Evolutionary conservation across 352 stramenopile genomes (phyloP).

Genomic region (Hyaloperonospora arabidopsidis): DNA sequence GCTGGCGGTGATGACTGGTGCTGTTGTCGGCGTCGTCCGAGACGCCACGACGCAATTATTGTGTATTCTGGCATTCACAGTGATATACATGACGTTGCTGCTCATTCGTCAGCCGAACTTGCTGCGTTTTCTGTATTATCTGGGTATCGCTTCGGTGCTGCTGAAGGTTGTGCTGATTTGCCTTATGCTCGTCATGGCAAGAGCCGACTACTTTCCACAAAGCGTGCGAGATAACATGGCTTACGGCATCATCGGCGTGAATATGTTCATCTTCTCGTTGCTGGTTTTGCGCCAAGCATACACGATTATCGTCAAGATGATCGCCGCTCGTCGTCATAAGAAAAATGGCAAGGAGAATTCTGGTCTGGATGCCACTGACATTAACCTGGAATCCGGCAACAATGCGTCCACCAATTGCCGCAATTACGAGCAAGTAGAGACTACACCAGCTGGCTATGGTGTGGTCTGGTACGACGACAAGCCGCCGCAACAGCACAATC

Average conservation of each 20-base stretch:
- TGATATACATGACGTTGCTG: slow-evolving; percentile 65
- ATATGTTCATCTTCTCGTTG: slow-evolving; percentile 78
- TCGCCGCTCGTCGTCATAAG: slow-evolving; percentile 36
- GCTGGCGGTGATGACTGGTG: slow-evolving; percentile 58
- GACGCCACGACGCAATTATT: slow-evolving; percentile 67
- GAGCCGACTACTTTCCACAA: slow-evolving; percentile 77
- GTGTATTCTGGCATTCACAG: slow-evolving; percentile 57
- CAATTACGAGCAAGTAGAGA: slow-evolving; percentile 26
- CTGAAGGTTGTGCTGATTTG: slow-evolving; percentile 76
- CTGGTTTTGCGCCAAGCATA: slow-evolving; percentile 75
- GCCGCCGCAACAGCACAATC: slow-evolving; percentile 14
- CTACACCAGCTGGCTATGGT: slow-evolving; percentile 15
- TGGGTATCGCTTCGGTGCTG: slow-evolving; percentile 66
- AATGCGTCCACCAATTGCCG: slow-evolving; percentile 13
- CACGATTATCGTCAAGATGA: slow-evolving; percentile 68
- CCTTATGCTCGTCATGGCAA: slow-evolving; percentile 73
- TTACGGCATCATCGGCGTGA: slow-evolving; percentile 80
- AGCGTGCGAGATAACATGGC: slow-evolving; percentile 70
- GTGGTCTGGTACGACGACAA: slow-evolving; percentile 20
- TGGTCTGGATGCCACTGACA: slow-evolving; percentile 28
- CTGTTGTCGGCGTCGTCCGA: slow-evolving; percentile 60
- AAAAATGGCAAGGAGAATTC: slow-evolving; percentile 31
- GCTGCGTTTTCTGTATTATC: slow-evolving; percentile 78
- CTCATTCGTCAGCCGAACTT: slow-evolving; percentile 67
- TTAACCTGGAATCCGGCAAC: slow-evolving; percentile 50